Base-by-base conservation (phyloP, 495 filamentous ascomycete species). In the Neurospora sp. region DNA sequence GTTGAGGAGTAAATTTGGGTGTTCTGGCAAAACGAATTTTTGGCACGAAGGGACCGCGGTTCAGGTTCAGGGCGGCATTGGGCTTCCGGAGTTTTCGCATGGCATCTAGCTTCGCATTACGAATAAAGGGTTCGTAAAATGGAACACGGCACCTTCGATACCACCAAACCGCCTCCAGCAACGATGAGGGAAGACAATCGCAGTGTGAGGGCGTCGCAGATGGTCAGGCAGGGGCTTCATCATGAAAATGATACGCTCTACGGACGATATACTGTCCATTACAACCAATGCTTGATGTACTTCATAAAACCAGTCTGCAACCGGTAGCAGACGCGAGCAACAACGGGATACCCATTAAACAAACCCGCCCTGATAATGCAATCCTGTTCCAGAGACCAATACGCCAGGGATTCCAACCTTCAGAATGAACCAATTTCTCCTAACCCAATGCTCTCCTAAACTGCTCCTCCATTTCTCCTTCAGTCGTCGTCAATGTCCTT, bases 401-500 rank as follows among this genome's bases (percentile, higher is more conserved):
- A 77, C 80, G 72, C 77, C 77, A 74, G 70, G 72, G 54, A 69
- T 71, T 72, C 73, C 73, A 73, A 74, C 71, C 73, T 77, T 69
- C 66, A 74, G 54, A 73, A 70, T 76, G 75, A 75, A 70, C 49
- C 66, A 76, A 73, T 77, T 79, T 84, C 82, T 82, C 83, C 83
- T 70, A 74, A 62, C 23, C 54, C 54, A 62, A 62, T 62, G 54
- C 84, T 82, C 83, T 80, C 84, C 81, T 73, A 77, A 78, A 70
- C 5, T 44, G 38, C 69, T 62, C 71, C 71, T 72, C 69, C 40
- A 71, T 71, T 12, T 69, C 35, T 12, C 71, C 46, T 75, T 81
- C 79, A 89, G 72, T 89, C 87, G 40, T 89, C 87, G 72, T 89
- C 87, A 42, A 89, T 76, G 70, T 88, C 87, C 70, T 83, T 85